Evolutionary conservation across 768 basidiomycete genomes (phyloP).

Genomic region (Rickenella mellea): DNA sequence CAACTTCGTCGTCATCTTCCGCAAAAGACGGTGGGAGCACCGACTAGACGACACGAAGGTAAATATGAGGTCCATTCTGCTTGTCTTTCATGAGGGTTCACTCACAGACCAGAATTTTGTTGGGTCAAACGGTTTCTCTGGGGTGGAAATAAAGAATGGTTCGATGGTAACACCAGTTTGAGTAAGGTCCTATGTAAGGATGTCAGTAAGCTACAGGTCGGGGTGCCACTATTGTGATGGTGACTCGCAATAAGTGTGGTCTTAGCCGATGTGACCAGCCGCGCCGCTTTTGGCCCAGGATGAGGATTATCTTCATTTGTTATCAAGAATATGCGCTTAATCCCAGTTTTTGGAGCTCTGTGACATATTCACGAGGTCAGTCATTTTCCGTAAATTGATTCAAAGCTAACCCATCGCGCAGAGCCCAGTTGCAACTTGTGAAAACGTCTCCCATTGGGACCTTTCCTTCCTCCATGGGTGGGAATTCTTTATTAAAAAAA

Average conservation of each 20-base stretch:
- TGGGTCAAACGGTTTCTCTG: conserved; percentile 58
- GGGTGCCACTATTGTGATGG: neutral
- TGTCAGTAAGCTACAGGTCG: conserved; percentile 1
- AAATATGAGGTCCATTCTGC: neutral
- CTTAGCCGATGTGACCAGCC: conserved; percentile 57
- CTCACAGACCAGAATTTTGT: conserved; percentile 73
- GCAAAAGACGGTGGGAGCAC: conserved; percentile 47
- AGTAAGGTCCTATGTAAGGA: conserved; percentile 54
- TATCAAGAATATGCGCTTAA: conserved; percentile 89
- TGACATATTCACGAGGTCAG: neutral
- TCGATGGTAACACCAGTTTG: conserved; percentile 74
- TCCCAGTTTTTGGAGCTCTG: conserved; percentile 79
- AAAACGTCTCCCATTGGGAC: conserved; percentile 86
- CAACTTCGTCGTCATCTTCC: conserved; percentile 44
- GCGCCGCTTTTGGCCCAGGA: conserved; percentile 41
- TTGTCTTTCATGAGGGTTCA: conserved; percentile 7
- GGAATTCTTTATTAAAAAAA: conserved; percentile 50
- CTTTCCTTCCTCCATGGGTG: conserved; percentile 44
- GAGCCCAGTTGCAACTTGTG: conserved; percentile 80
- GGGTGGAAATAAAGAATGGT: conserved; percentile 80
- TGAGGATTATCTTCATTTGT: conserved; percentile 84
- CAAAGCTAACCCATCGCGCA: conserved; percentile 69
- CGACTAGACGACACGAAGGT: conserved; percentile 29
- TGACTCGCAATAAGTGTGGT: conserved; percentile 57
- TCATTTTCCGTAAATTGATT: neutral